Percentiles rank a stretch among this genome's conserved stretches.
These are phyloP conservation scores for Bipolaris bicolor DNA, from an alignment of 2,329 filamentous ascomycete species.

Conservation along the genomic window DNA sequence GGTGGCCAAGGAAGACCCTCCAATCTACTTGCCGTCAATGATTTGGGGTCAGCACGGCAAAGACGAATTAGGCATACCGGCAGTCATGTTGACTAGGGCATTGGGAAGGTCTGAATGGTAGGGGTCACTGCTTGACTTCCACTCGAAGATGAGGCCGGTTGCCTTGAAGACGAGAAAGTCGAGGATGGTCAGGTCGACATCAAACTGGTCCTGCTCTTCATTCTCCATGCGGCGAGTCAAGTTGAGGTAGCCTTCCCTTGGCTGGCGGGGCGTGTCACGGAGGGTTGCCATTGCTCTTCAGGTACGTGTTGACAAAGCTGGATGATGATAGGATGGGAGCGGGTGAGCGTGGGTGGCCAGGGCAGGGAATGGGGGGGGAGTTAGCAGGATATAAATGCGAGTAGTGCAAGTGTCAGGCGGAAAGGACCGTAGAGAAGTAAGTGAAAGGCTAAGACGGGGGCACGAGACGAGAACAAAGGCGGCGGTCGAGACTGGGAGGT, in stretches of 20 bases:
- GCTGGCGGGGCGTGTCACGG: constrained; percentile 24
- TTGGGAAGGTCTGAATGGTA: constrained; percentile 42
- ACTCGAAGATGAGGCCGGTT: constrained; percentile 51
- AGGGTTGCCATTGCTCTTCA: constrained; percentile 32
- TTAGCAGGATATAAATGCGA: constrained; percentile 9
- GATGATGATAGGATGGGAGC: constrained; percentile 11
- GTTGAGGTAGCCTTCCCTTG: constrained; percentile 38
- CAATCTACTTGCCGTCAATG: constrained; percentile 46
- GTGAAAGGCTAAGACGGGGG: constrained; percentile 7
- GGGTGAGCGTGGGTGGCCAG: constrained; percentile 11
- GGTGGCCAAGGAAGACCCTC: constrained; percentile 51
- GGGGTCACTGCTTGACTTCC: constrained; percentile 36
- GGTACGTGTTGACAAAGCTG: constrained; percentile 16
- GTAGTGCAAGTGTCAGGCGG: constrained; percentile 3
- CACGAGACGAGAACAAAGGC: constrained; percentile 3
- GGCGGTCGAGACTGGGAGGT: constrained; percentile 13
- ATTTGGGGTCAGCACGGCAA: not conserved
- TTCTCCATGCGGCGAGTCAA: constrained; percentile 43
- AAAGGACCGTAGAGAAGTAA: constrained; percentile 17
- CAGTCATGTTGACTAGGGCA: constrained; percentile 43
- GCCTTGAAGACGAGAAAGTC: constrained; percentile 61
- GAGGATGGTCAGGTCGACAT: constrained; percentile 62
- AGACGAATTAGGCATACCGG: constrained; percentile 26
- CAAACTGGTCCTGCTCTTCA: constrained; percentile 49
- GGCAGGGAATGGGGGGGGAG: not conserved